Conservation (phyloP, 306 rosid species). For the Vigna trinervia region DNA sequence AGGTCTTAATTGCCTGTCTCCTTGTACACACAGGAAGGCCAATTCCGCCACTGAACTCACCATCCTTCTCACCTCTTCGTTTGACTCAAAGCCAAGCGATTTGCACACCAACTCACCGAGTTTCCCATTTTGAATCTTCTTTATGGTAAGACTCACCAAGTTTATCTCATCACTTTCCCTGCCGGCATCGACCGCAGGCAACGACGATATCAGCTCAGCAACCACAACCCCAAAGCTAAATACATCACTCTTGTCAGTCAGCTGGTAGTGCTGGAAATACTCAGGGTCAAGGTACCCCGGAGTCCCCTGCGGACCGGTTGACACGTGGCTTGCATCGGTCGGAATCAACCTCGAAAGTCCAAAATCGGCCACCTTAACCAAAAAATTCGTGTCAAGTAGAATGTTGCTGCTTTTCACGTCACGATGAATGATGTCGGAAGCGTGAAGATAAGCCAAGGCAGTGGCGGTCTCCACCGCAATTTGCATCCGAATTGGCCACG, state of each 20-base stretch:
- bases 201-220: background rate
- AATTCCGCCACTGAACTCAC: constrained; percentile 60
- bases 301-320: constrained; percentile 26
- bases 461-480: constrained; percentile 63
- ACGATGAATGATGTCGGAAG: constrained; percentile 61
- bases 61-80: constrained; percentile 55
- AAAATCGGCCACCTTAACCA: constrained; percentile 68
- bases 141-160: constrained; percentile 59
- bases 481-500: constrained; percentile 53
- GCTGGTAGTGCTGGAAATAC: background rate
- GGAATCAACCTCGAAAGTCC: constrained; percentile 64
- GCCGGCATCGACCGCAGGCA: background rate
- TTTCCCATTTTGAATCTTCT: constrained; percentile 54
- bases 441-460: constrained; percentile 66
- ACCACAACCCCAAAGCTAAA: constrained; percentile 16
- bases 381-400: constrained; percentile 53
- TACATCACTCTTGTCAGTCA: background rate
- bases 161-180: constrained; percentile 69
- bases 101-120: constrained; percentile 60
- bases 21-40: constrained; percentile 73
- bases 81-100: constrained; percentile 61
- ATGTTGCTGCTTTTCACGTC: constrained; percentile 72
- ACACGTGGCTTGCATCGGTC: constrained; percentile 56
- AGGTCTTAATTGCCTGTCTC: constrained; percentile 72
- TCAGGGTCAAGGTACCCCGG: constrained; percentile 5